Evolutionary conservation across 768 basidiomycete species (phyloP).

Genomic region (Suillus lakei): DNA sequence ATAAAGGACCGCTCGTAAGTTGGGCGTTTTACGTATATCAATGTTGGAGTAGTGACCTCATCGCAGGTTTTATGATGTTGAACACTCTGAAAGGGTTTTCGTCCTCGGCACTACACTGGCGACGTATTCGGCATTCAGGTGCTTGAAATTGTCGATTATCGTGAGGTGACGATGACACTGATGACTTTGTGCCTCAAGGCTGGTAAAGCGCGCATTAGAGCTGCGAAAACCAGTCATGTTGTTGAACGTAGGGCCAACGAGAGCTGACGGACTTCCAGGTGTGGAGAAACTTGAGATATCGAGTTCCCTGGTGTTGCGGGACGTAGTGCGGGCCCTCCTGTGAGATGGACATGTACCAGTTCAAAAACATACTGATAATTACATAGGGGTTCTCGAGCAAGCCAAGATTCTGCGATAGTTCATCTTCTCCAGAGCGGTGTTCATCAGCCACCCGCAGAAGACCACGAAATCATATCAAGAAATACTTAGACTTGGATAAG

Average conservation of each 20-base stretch:
- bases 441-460: conserved; percentile 51
- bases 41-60: neutral
- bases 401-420: conserved; percentile 49
- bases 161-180: conserved; percentile 3
- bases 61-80: conserved; percentile 60
- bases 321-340: conserved; percentile 65
- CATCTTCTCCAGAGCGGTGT: conserved; percentile 64
- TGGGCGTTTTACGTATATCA: neutral
- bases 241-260: conserved; percentile 86
- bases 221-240: conserved; percentile 78
- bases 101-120: conserved; percentile 91
- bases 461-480: conserved; percentile 34
- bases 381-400: conserved; percentile 50
- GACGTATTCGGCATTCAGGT: conserved; percentile 93
- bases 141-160: conserved; percentile 3
- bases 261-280: conserved; percentile 72
- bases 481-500: neutral
- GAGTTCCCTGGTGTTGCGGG: conserved; percentile 73
- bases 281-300: conserved; percentile 82
- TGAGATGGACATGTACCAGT: conserved; percentile 42
- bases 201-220: conserved; percentile 81
- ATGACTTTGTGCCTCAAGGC: conserved; percentile 42
- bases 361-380: conserved; percentile 8
- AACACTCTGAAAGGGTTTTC: conserved; percentile 68
- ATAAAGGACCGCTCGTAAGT: conserved; percentile 77